phyloP scores from a whole-genome alignment of 345 rosid genomes.

The Rhizophora mangle region DNA sequence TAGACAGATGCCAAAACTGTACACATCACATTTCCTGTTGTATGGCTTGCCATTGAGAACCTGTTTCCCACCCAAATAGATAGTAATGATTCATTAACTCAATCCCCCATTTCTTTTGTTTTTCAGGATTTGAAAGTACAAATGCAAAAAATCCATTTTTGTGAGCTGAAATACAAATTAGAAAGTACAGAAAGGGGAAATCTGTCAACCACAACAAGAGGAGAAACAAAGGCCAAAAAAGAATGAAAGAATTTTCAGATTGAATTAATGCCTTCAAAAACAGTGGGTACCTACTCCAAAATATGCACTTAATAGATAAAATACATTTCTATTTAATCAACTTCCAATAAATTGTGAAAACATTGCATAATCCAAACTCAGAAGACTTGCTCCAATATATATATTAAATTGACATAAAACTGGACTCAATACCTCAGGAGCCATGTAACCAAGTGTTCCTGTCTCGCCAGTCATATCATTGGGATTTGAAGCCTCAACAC shows the following conservation, averaged over 20 bases:
- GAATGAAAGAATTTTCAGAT: background rate
- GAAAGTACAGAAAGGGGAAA: background rate
- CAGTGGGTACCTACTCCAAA: background rate
- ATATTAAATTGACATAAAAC: too few species aligned
- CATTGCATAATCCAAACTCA: background rate
- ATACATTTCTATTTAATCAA: background rate
- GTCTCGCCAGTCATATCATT: conserved; percentile 99
- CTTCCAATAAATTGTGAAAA: background rate
- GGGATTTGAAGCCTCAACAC: conserved; percentile 98
- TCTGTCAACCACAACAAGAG: background rate
- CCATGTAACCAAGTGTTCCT: conserved; percentile 99
- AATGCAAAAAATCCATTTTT: background rate
- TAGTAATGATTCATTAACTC: conserved; percentile 17
- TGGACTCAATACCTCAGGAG: conserved; percentile 78
- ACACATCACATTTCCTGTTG: conserved; percentile 94
- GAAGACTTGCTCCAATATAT: too few species aligned
- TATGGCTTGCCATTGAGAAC: conserved; percentile 95
- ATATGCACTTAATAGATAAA: background rate
- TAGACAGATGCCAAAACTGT: conserved; percentile 91
- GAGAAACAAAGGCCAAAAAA: background rate
- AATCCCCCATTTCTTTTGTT: background rate
- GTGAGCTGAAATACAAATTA: background rate
- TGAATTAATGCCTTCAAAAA: background rate
- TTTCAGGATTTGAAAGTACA: conserved; percentile 2
- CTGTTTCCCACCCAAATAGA: conserved; percentile 39